These are phyloP conservation scores for Penicillium vulpinum DNA, from an alignment of 2,329 filamentous ascomycete species.

Conservation along the genomic window DNA sequence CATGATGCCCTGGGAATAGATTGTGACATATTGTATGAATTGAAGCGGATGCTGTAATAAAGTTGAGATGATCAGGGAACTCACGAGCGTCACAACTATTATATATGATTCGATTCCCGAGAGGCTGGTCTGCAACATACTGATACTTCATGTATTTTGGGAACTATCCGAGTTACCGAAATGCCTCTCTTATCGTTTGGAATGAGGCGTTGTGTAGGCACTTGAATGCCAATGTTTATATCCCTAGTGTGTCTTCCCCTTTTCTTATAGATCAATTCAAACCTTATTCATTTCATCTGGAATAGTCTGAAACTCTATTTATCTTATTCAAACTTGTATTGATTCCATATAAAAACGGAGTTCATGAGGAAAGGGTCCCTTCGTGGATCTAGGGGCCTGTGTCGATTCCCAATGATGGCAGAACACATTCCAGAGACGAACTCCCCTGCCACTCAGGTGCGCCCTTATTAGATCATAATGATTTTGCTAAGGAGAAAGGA, in stretches of 20 bases:
- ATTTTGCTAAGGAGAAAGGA: neutral
- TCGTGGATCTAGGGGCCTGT: constrained; percentile 17
- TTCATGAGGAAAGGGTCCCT: neutral
- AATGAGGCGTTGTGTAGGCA: constrained; percentile 14
- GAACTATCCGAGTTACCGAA: neutral
- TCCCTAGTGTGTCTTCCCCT: neutral
- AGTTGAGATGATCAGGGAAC: neutral
- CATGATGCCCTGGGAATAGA: neutral
- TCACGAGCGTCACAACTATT: neutral
- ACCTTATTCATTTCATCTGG: neutral
- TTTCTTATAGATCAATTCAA: neutral
- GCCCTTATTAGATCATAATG: constrained; percentile 15
- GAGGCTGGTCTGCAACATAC: constrained; percentile 1
- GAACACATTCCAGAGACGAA: constrained; percentile 16
- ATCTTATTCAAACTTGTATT: neutral
- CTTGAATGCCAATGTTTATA: constrained; percentile 10
- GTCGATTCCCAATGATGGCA: constrained; percentile 12
- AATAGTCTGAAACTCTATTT: neutral
- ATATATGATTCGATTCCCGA: neutral
- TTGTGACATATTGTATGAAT: constrained; percentile 7
- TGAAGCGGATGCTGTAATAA: neutral
- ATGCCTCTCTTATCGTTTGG: constrained; percentile 11
- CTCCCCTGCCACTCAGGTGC: neutral
- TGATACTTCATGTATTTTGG: constrained; percentile 11
- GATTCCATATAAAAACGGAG: neutral